Base-by-base conservation (phyloP, 371 early-diverging fungal genomes). In the Entomophthora muscae region DNA sequence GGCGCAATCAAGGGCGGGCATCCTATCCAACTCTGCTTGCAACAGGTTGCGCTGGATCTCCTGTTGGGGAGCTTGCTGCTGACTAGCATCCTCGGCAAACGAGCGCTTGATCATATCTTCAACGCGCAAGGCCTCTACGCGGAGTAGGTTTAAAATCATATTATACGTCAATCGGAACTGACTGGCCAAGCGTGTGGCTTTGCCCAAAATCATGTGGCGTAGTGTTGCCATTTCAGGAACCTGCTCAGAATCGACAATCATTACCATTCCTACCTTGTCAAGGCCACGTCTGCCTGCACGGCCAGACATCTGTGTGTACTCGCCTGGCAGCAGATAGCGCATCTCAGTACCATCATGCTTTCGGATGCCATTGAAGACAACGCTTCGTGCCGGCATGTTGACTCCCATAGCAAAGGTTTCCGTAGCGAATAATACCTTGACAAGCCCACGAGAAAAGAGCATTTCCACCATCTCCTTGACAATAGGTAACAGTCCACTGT, bases 271-370 rank as follows among this genome's bases (percentile, higher is more conserved):
- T 1, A 91, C 92, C 10, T 73, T 80, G 68, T 99, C 99, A 12
- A 95, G 77, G 26, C 98, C 98, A 77, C 99, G 88, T 68, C 99
- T 85, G 62, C 99, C 99, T 10, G 99, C 98, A 63, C 99, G 83
- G 0, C 99, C 99, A 21, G 93, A 90, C 99, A 99, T 99, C 79
- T 99, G 99, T 1, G 94, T 98, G 72, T 97, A 99, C 71, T 99
- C 99, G 64, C 94, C 89, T 21, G 95, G 91, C 33, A 89, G 66
- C 32, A 97, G 78, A 63, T 91, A 83, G 12, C 95, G 76, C 76
- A 92, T 91, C 24, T 72, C 75, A 55, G 75, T 82, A 27, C 94
- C 98, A 69, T 95, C 97, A 70, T 91, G 93, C 71, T 99, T 99
- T 57, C 91, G 81, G 3, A 91, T 75, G 42, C 83, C 81, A 10